Conservation (phyloP, 2,329 filamentous ascomycete species). For the Scedosporium minutisporum region DNA sequence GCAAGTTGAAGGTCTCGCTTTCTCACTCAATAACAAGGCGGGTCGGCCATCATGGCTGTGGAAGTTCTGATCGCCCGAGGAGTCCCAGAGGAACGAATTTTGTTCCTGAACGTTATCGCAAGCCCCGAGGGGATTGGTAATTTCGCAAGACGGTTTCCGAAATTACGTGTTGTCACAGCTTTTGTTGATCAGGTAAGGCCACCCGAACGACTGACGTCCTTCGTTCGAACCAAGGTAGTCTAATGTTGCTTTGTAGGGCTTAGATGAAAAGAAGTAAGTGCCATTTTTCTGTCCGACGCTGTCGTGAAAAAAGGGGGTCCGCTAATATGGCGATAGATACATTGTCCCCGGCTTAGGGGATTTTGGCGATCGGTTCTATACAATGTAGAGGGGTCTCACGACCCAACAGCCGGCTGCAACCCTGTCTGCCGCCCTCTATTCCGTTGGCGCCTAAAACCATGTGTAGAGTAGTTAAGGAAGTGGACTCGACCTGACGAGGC, state of each 20-base stretch:
- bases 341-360: conserved; percentile 91
- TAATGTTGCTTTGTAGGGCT: conserved; percentile 42
- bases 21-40: conserved; percentile 43
- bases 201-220: neutral
- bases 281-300: neutral
- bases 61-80: conserved; percentile 83
- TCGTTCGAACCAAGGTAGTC: neutral
- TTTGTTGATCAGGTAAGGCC: conserved; percentile 71
- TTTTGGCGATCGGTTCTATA: conserved; percentile 94
- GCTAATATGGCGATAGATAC: conserved; percentile 56
- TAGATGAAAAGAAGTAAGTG: conserved; percentile 90
- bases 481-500: too few relatives aligned
- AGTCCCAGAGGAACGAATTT: conserved; percentile 87
- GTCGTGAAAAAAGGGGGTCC: conserved; percentile 6
- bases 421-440: neutral
- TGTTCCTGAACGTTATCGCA: conserved; percentile 96
- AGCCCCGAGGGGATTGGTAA: conserved; percentile 85
- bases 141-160: conserved; percentile 83
- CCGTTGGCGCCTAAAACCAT: too few relatives aligned
- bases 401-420: neutral
- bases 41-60: conserved; percentile 93
- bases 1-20: conserved; percentile 1
- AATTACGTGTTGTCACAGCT: conserved; percentile 82
- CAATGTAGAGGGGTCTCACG: conserved; percentile 35
- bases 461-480: too few relatives aligned